Evolutionary conservation across 805 yeast genomes (phyloP).

Genomic region (Starmerella floris): DNA sequence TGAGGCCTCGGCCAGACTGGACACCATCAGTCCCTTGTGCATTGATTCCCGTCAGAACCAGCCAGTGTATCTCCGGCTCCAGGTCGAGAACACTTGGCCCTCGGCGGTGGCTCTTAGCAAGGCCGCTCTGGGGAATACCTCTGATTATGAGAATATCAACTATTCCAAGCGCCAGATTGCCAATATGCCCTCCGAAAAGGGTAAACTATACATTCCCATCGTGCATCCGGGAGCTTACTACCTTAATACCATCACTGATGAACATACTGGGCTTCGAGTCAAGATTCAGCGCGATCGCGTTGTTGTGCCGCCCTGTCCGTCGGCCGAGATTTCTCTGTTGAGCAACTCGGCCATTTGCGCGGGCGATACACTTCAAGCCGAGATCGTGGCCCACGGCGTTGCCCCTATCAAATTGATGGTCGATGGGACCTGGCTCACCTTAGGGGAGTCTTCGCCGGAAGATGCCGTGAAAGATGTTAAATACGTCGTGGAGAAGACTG

Average conservation of each 20-base stretch:
- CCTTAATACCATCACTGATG: conserved; percentile 53
- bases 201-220: conserved; percentile 45
- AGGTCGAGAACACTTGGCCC: conserved; percentile 69
- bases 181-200: conserved; percentile 20
- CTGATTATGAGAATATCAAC: conserved; percentile 27
- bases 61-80: conserved; percentile 48
- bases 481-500: neutral
- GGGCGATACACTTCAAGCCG: conserved; percentile 41
- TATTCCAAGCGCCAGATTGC: conserved; percentile 47
- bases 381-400: conserved; percentile 53
- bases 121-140: conserved; percentile 6
- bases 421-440: conserved; percentile 7
- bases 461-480: conserved; percentile 3
- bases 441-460: conserved; percentile 6
- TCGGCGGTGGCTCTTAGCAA: conserved; percentile 42
- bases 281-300: conserved; percentile 33
- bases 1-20: conserved; percentile 73
- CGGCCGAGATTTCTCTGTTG: conserved; percentile 37
- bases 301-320: conserved; percentile 65
- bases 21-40: conserved; percentile 49
- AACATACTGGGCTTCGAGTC: conserved; percentile 43
- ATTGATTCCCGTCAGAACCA: conserved; percentile 11
- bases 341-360: conserved; percentile 37
- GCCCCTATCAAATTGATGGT: conserved; percentile 52
- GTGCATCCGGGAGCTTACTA: conserved; percentile 64